These are phyloP conservation scores for Penicillium paradoxum DNA, from an alignment of 495 filamentous ascomycete genomes.

Conservation along the genomic window DNA sequence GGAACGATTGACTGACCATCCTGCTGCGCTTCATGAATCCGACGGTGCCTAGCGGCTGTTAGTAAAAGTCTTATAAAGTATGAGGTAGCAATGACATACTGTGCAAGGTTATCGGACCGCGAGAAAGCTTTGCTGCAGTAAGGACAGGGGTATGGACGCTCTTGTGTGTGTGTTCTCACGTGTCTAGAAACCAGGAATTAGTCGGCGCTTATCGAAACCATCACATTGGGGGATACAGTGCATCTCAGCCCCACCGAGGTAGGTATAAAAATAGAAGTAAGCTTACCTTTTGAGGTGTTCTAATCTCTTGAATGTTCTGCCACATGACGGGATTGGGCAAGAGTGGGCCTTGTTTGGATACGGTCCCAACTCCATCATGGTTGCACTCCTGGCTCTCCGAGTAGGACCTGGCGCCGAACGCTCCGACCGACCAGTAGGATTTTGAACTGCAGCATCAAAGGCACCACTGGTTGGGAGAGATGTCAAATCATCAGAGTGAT, in stretches of 20 bases:
- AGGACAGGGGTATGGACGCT: slow-evolving; percentile 94
- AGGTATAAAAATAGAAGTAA: slow-evolving; percentile 21
- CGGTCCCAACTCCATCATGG: slow-evolving; percentile 91
- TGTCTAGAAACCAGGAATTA: slow-evolving; percentile 64
- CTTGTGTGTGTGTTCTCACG: slow-evolving; percentile 98
- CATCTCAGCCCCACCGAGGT: slow-evolving; percentile 17
- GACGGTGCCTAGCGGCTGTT: slow-evolving; percentile 65
- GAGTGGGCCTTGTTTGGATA: slow-evolving; percentile 98
- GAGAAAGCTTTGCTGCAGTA: slow-evolving; percentile 99
- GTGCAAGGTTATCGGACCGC: slow-evolving; percentile 95
- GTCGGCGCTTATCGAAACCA: slow-evolving; percentile 55
- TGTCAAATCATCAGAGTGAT: slow-evolving; percentile 62
- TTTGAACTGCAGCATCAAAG: slow-evolving; percentile 52
- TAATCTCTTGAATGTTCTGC: slow-evolving; percentile 95
- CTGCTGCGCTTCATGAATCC: slow-evolving; percentile 79
- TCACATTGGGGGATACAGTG: slow-evolving; percentile 16
- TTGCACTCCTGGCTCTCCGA: slow-evolving; percentile 88
- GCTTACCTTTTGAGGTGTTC: slow-evolving; percentile 98
- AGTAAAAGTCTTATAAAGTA: slow-evolving; percentile 1
- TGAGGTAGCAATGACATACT: slow-evolving; percentile 55
- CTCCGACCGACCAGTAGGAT: slow-evolving; percentile 56
- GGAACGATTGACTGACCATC: slow-evolving; percentile 57
- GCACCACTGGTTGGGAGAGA: slow-evolving; percentile 61
- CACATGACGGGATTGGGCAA: slow-evolving; percentile 97
- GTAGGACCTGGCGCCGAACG: slow-evolving; percentile 66